Evolutionary conservation across 768 basidiomycete genomes (phyloP), one percentile per base, ranked within the genome.

Genomic region (Coprinopsis strossmayeri): DNA sequence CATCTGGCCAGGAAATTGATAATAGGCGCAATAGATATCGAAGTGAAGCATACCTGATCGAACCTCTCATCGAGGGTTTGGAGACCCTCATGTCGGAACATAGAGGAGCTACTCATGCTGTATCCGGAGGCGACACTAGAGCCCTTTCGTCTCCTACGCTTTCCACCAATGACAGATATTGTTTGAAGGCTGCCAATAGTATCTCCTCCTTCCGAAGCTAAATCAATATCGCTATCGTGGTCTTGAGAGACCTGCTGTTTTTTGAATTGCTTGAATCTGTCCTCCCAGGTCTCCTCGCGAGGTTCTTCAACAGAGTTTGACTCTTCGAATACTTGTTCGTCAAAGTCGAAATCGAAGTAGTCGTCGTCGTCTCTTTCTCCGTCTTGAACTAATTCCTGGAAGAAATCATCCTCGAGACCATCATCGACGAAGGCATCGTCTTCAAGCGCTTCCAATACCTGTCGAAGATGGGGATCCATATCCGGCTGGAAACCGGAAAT

Each of bases 31-130:
- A 25, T 4, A 15, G 37, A 25, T 17, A n/a, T n/a, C n/a, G n/a
- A 5, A 18, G 32, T 28, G 47, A 41, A 32, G 52, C 75, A 53
- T 55, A 91, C 96, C 75, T 91, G 82, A 58, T 98, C 94, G 61
- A 98, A 99, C 10, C 84, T 78, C 60, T 97, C 91, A 60, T 99
- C 96, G 35, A 99, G 71, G 1, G 83, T 86, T 45, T 89, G 81
- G 24, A 98, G 67, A 0, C 91, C 84, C 56, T 92, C 87, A 55
- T 90, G 98, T 38, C 96, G 81, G 68, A 81, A 88, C 88, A 98
- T 91, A 12, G 91, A 91, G 2, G 91, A 92, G 58, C 91, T 93
- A 63, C 89, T 95, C 93, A 99, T 97, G 61, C 87, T 91, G 72
- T 95, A 95, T 11, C 91, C 93, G 18, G 90, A 91, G 7, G 90